Conservation (phyloP, 2,329 filamentous ascomycete species). For the Myriosclerotinia scirpicola region DNA sequence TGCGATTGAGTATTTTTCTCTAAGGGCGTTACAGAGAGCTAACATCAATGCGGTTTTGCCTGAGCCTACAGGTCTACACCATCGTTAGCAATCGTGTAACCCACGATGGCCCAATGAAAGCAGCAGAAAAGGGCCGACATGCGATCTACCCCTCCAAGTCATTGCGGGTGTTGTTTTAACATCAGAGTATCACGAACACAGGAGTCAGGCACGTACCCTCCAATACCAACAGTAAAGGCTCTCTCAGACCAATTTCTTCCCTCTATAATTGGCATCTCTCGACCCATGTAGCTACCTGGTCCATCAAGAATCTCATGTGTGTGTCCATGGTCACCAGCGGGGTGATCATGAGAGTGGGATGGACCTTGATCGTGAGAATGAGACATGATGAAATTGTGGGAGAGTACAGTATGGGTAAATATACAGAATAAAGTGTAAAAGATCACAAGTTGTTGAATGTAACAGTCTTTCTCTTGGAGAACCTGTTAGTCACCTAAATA, state of each 20-base stretch:
- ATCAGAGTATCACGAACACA: constrained; percentile 6
- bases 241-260: constrained; percentile 84
- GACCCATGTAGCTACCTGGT: constrained; percentile 82
- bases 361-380: constrained; percentile 44
- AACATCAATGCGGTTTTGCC: constrained; percentile 98
- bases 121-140: neutral
- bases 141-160: constrained; percentile 27
- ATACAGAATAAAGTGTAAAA: neutral
- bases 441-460: constrained; percentile 6
- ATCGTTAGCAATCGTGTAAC: constrained; percentile 20
- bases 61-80: constrained; percentile 80
- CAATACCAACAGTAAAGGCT: constrained; percentile 96
- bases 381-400: constrained; percentile 21
- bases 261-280: constrained; percentile 92
- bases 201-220: constrained; percentile 62
- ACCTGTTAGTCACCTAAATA: neutral
- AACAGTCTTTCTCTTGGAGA: neutral
- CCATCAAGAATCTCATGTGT: constrained; percentile 94
- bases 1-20: constrained; percentile 79
- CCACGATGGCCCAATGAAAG: neutral
- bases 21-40: constrained; percentile 81
- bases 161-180: constrained; percentile 11
- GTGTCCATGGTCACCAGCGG: constrained; percentile 79
- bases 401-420: neutral
- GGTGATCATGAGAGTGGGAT: constrained; percentile 53